Evolutionary conservation across 202 grass and related monocot genomes (phyloP), one percentile per base, ranked within the genome.

Genomic region (Saccharum hybrid): DNA sequence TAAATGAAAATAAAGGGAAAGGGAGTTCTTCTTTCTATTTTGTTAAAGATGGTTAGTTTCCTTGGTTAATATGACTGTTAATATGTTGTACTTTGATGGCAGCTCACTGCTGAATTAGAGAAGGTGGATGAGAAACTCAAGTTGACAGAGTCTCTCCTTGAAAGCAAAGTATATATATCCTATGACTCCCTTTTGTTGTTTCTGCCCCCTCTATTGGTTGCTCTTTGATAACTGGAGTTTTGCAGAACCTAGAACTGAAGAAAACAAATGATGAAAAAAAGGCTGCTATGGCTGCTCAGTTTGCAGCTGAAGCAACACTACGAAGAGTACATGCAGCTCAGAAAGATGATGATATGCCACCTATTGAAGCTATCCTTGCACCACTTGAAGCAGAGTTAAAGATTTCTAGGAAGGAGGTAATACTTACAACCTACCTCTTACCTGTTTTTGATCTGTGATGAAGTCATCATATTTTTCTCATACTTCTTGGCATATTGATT

Each of bases 281-380:
- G 83, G 78, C 96, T 48, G 91, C 96, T 6, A 61, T 94, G 91
- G 96, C 93, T 63, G 96, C 96, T 30, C 96, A 98, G 83, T 98
- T 98, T 86, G 96, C 96, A 3, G 96, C 96, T 4, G 96, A 98
- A 83, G 96, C 96, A 28, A 98, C 96, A 65, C 91, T 98, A 37
- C 83, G 96, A 80, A 92, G 96, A 82, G 96, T 98, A 33, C 93
- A 98, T 77, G 93, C 93, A 81, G 96, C 91, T 83, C 96, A 98
- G 79, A 98, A 95, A 73, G 96, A 98, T 79, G 96, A 98, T 90
- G 93, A 98, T 46, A 98, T 98, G 91, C 93, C 96, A 10, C 96
- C 96, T 7, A 95, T 98, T 77, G 96, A 98, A 83, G 96, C 96
- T 39, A 98, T 96, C 92, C 93, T 98, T 80, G 96, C 96, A 68